Base-by-base conservation (phyloP, 148 eudicot species). In the Heliamphora exappendiculata region DNA sequence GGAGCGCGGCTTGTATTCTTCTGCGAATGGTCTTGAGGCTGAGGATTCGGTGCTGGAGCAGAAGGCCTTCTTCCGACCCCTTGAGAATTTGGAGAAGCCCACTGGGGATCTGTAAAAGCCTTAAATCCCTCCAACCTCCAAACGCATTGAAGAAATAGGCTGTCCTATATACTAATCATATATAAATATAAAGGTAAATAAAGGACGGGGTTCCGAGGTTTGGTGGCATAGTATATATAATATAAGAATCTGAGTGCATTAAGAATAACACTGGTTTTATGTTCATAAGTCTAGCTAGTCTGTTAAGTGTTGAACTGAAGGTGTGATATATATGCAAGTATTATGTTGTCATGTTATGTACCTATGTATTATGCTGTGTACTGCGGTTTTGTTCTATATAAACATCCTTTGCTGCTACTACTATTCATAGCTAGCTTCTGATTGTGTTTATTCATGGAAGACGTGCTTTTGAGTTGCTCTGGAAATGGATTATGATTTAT, bases 31-130 rank as follows among this genome's bases (percentile, higher is more conserved):
- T 26, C 71, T 68, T 4, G 72, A 20, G 36, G 73, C 68, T 4
- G 72, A 20, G 36, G 90, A 89, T 63, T 94, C 98, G 20, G 97
- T 91, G 69, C 72, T 91, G 82, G 94, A 91, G 78, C 91, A 91
- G 86, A 89, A 88, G 83, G 72, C 94, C 5, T 93, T 93, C 83
- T 88, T 87, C 90, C 97, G 98, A 19, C 84, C 94, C 39, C 83
- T 76, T 0, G 98, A 93, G 88, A 87, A 88, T 71, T 53, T 93
- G 78, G 98, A 93, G 44, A 87, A 85, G 80, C 91, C 89, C 24
- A 19, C 16, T 9, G 66, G 68, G 34, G 74, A 76, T 6, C 22
- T 66, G 54, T 37, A 62, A 8, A 26, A 36, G 37, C 44, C n/a
- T n/a, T n/a, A n/a, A n/a, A n/a, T n/a, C 37, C 39, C 33, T n/a